Conservation (phyloP, 78 protist genomes). For the Dictyostelium purpureum region DNA sequence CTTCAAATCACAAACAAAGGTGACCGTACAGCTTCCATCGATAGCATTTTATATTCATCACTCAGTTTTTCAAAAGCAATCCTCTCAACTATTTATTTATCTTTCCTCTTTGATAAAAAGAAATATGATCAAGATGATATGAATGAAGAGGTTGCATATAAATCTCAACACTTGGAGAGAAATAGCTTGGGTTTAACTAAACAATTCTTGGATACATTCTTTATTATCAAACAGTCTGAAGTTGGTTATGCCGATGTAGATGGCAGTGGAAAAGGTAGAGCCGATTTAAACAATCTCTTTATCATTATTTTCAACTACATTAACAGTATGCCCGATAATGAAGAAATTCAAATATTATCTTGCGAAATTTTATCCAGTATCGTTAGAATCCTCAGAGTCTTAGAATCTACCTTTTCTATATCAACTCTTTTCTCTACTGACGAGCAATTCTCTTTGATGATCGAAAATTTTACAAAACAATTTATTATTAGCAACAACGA, state of each 20-base stretch:
- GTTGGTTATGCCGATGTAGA: neutral
- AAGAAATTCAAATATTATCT: conserved; percentile 18
- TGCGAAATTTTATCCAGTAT: neutral
- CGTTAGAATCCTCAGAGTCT: neutral
- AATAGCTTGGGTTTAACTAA: neutral
- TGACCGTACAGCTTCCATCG: neutral
- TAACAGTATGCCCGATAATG: neutral
- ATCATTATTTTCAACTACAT: neutral
- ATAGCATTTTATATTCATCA: neutral
- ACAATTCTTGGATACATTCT: neutral
- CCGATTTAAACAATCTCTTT: conserved; percentile 3
- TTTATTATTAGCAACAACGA: neutral
- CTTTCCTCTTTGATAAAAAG: neutral
- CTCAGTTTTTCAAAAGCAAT: neutral
- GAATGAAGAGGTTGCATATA: neutral
- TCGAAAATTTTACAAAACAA: neutral
- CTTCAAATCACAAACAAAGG: neutral
- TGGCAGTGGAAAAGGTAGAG: neutral
- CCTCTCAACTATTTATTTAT: neutral
- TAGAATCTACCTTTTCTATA: neutral
- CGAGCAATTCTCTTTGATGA: neutral
- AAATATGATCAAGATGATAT: neutral
- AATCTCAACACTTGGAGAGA: too few species aligned
- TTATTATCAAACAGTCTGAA: neutral
- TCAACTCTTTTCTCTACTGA: neutral